Evolutionary conservation across 2,329 filamentous ascomycete species (phyloP), one percentile per base, ranked within the genome.

Genomic region (Aureobasidium leucospermi): DNA sequence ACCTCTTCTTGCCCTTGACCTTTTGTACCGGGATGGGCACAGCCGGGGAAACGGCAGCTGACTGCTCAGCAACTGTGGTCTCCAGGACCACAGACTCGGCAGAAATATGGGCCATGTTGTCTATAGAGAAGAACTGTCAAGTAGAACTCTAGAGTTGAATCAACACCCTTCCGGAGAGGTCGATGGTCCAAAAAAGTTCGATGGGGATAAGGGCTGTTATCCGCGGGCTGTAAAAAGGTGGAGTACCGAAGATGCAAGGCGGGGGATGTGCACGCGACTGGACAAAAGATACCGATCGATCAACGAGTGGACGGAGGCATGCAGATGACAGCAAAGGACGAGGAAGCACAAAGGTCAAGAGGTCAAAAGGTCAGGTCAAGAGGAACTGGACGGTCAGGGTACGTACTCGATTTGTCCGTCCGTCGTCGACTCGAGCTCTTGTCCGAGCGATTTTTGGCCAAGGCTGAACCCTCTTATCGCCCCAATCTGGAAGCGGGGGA

Each of bases 1-100:
- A 74, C 61, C 86, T 84, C 66, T 86, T 84, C 48, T 88, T 83
- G 57, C 84, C 82, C 70, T 86, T 90, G 60, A 82, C 77, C 73
- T 87, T 90, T 29, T 76, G 78, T n/a, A 47, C 32, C n/a, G 43
- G 51, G 28, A 43, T 56, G 11, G 42, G 34, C 5, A 31, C 15
- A 23, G 51, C 59, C 31, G 29, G 58, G 4, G 48, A 32, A 41
- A 10, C 16, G 23, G 46, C 16, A 28, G 41, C 31, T 34, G 46
- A 19, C 13, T 15, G 4, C 11, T 16, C 38, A 28, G 45, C 28
- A 19, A 38, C 42, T 34, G 59, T 41, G 6, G 59, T 39, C n/a
- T 48, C 59, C 49, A 56, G 32, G 39, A 46, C 41, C 31, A 61
- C 45, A n/a, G 51, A 58, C 15, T 61, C 59, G 19, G 9, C 16